Conservation (phyloP, 176 grass and related monocot genomes). For the Zea mays region Zm-B73-REFERENCE-NAM-5.0 NC_050096.1:152175501-152176000, state of each 20-base stretch:
- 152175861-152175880: constrained; percentile 13
- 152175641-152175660: background rate
- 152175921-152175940: background rate
- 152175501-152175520: background rate
- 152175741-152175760: background rate
- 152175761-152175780: background rate
- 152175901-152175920: background rate
- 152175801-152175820: background rate
- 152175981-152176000: background rate
- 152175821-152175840: background rate
- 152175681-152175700: background rate
- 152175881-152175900: constrained; percentile 4
- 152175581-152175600: background rate
- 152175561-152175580: background rate
- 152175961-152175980: constrained; percentile 2
- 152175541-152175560: background rate
- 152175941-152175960: background rate
- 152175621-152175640: background rate
- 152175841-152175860: background rate
- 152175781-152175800: constrained; percentile 1
- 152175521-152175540: background rate
- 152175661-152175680: background rate
- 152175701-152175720: background rate
- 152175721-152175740: background rate
- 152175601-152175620: background rate